Evolutionary conservation across 2,329 filamentous ascomycete genomes (phyloP).

Genomic region (Penicillium sp.): DNA sequence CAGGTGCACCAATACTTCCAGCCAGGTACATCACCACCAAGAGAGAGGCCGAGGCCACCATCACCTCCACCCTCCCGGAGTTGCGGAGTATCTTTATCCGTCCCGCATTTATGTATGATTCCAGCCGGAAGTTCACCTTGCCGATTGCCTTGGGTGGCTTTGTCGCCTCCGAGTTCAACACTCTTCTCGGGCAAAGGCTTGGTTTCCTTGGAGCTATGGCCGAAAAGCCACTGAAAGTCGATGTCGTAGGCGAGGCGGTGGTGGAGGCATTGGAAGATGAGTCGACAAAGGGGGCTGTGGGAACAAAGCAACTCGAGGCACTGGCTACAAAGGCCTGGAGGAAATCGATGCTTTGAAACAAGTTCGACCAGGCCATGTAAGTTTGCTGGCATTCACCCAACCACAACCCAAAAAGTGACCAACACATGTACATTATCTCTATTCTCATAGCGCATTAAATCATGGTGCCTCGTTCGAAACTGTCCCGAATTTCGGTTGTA

Average conservation of each 20-base stretch:
- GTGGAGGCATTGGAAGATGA: constrained; percentile 79
- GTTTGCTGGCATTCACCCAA: constrained; percentile 4
- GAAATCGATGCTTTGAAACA: constrained; percentile 70
- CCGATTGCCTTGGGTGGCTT: constrained; percentile 74
- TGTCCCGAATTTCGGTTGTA: constrained; percentile 92
- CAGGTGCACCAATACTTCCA: constrained; percentile 77
- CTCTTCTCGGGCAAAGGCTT: constrained; percentile 67
- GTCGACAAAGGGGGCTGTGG: constrained; percentile 65
- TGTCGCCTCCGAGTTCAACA: constrained; percentile 70
- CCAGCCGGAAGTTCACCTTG: constrained; percentile 71
- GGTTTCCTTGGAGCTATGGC: constrained; percentile 76
- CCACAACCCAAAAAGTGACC: constrained; percentile 6
- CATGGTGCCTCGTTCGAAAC: constrained; percentile 94
- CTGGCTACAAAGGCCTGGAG: constrained; percentile 80
- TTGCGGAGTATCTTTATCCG: constrained; percentile 78
- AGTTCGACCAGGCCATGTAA: too few relatives aligned
- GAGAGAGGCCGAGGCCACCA: constrained; percentile 75
- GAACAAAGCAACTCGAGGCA: constrained; percentile 71
- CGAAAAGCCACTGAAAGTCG: constrained; percentile 79
- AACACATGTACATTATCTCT: constrained; percentile 19
- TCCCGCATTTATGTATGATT: constrained; percentile 84
- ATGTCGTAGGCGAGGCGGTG: constrained; percentile 80
- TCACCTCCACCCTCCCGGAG: constrained; percentile 63
- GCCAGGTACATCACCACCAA: constrained; percentile 85
- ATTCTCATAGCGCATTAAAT: constrained; percentile 53